Percentiles rank a stretch among this genome's conserved stretches.
Conservation (phyloP, 202 grass and related monocot species). For the Cymbopogon flexuosus region DNA sequence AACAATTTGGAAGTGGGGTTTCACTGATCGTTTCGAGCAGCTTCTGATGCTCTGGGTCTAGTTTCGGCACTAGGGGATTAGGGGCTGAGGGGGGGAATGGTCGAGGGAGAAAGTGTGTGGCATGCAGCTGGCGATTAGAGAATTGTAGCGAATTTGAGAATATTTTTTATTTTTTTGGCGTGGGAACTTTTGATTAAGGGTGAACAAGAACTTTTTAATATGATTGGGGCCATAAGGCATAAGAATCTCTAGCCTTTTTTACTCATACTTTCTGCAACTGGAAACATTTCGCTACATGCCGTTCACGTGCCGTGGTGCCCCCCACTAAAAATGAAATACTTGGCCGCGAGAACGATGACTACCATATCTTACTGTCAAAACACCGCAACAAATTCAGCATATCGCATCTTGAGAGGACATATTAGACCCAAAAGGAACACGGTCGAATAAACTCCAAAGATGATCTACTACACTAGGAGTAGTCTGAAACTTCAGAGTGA, state of each 20-base stretch:
- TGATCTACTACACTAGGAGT: not conserved
- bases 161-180: not conserved
- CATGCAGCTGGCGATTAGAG: not conserved
- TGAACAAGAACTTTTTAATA: not conserved
- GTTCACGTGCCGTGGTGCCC: constrained; percentile 22
- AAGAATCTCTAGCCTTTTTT: constrained; percentile 10
- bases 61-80: not conserved
- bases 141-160: not conserved
- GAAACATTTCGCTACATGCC: constrained; percentile 29
- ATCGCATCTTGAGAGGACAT: not conserved
- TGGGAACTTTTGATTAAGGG: constrained; percentile 10
- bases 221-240: not conserved
- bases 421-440: not conserved
- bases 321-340: not conserved
- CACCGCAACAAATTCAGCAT: not conserved
- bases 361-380: not conserved
- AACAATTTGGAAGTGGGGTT: not conserved
- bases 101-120: not conserved
- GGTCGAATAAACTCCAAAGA: not conserved
- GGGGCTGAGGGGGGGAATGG: too few species aligned
- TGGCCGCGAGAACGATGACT: not conserved
- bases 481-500: not conserved
- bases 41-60: not conserved
- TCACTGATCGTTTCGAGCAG: not conserved
- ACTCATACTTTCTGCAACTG: not conserved